Percentiles rank a stretch among this genome's conserved stretches.
phyloP scores from a whole-genome alignment of 2,329 filamentous ascomycete species.

The Xylariaceae sp. region DNA sequence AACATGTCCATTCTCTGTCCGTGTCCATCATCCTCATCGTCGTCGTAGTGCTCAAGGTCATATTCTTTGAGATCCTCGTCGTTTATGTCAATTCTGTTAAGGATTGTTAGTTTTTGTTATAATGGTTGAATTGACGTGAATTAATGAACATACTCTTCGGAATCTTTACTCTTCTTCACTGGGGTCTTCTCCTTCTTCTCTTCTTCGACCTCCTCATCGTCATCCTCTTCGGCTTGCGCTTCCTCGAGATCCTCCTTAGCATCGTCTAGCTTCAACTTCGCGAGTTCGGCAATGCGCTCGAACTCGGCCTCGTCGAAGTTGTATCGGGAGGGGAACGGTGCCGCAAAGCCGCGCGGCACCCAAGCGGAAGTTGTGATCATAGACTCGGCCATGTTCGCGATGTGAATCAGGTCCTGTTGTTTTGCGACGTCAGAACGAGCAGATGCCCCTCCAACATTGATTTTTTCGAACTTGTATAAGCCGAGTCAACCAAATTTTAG shows the following conservation, averaged over 20 bases:
- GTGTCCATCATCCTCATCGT: constrained; percentile 65
- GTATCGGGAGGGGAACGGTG: constrained; percentile 70
- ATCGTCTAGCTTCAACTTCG: constrained; percentile 80
- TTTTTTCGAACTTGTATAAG: background rate
- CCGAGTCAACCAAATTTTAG: constrained; percentile 25
- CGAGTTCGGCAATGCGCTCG: constrained; percentile 67
- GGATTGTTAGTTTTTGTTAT: constrained; percentile 15
- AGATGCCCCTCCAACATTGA: constrained; percentile 26
- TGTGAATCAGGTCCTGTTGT: background rate
- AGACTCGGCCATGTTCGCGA: constrained; percentile 43
- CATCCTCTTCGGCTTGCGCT: constrained; percentile 48
- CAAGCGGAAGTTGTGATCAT: constrained; percentile 75
- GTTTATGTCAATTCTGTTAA: constrained; percentile 49
- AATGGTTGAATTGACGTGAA: background rate
- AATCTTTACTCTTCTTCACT: constrained; percentile 16
- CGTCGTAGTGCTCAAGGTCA: constrained; percentile 92
- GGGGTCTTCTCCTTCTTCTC: constrained; percentile 3
- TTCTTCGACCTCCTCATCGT: background rate
- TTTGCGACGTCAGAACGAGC: background rate
- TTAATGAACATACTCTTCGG: constrained; percentile 23
- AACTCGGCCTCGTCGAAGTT: constrained; percentile 72
- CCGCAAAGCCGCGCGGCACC: constrained; percentile 72
- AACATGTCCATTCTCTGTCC: constrained; percentile 84
- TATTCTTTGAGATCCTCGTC: constrained; percentile 95
- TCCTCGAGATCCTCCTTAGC: constrained; percentile 79